These are phyloP conservation scores for Nemania sp. DNA, from an alignment of 2,329 filamentous ascomycete genomes.

Conservation along the genomic window DNA sequence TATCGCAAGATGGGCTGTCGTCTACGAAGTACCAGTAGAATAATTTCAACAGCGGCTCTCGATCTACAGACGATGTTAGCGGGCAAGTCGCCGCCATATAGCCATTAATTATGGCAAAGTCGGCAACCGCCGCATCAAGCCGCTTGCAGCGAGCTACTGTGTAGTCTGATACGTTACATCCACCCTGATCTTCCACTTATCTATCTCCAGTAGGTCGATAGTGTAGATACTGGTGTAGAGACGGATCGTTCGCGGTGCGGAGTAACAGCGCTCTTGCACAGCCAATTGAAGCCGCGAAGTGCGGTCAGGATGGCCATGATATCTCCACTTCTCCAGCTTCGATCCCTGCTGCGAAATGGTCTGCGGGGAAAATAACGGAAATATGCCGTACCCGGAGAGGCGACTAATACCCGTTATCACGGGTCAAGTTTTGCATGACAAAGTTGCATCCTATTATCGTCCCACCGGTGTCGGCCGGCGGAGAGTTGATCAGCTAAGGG, in stretches of 20 bases:
- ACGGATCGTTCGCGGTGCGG: background rate
- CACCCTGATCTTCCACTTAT: background rate
- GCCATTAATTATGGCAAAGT: background rate
- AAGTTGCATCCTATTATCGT: too few relatives aligned
- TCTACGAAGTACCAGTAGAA: background rate
- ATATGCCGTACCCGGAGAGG: too few relatives aligned
- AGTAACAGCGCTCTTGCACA: background rate
- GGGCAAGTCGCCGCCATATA: background rate
- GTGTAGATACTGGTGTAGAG: background rate
- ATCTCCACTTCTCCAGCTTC: background rate
- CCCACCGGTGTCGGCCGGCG: too few relatives aligned
- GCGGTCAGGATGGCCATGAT: too few relatives aligned
- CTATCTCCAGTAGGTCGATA: background rate
- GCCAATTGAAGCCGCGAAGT: constrained; percentile 13
- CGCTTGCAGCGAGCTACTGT: background rate
- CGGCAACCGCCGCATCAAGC: background rate
- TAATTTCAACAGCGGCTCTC: too few relatives aligned
- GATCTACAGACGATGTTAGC: background rate
- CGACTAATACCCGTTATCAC: too few relatives aligned
- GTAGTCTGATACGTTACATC: constrained; percentile 9
- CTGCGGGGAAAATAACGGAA: background rate
- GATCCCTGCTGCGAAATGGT: background rate
- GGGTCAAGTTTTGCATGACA: too few relatives aligned
- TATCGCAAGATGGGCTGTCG: background rate
- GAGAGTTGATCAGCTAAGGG: too few relatives aligned